These are phyloP conservation scores for Jacaranda copaia DNA, from an alignment of 257 asterid species.

Conservation along the genomic window DNA sequence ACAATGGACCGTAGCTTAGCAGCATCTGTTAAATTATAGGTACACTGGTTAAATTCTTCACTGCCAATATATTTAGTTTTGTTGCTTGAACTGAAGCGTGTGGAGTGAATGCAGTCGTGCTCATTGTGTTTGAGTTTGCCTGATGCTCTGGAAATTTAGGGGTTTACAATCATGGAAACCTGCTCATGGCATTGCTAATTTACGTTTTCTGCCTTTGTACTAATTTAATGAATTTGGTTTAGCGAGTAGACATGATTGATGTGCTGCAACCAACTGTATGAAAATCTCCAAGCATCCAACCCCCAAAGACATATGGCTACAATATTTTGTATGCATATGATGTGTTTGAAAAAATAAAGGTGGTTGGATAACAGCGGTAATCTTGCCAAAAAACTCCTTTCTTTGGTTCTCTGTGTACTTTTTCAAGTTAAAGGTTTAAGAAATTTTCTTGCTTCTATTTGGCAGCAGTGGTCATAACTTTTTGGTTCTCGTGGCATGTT, in stretches of 20 bases:
- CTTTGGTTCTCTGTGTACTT: background rate
- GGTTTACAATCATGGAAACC: conserved; percentile 18
- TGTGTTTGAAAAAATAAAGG: background rate
- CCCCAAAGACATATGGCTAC: conserved; percentile 1
- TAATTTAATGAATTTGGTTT: background rate
- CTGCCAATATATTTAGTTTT: background rate
- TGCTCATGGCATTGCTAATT: background rate
- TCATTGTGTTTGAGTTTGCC: background rate
- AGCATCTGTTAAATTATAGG: background rate
- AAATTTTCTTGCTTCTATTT: background rate
- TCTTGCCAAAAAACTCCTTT: conserved; percentile 24
- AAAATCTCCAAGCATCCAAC: background rate
- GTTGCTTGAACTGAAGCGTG: conserved; percentile 26
- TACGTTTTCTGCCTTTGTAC: background rate
- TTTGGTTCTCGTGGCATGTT: conserved; percentile 23
- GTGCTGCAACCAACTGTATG: conserved; percentile 12
- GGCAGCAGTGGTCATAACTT: conserved; percentile 3
- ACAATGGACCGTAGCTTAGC: background rate
- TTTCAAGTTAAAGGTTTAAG: background rate
- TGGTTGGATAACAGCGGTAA: background rate
- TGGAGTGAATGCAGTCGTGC: background rate
- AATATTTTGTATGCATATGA: conserved; percentile 19
- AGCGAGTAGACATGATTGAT: conserved; percentile 18
- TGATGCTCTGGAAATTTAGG: background rate
- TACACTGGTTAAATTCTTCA: background rate